phyloP scores from a whole-genome alignment of 192 early-diverging fungal genomes.

The Pilobolus umbonatus region DNA sequence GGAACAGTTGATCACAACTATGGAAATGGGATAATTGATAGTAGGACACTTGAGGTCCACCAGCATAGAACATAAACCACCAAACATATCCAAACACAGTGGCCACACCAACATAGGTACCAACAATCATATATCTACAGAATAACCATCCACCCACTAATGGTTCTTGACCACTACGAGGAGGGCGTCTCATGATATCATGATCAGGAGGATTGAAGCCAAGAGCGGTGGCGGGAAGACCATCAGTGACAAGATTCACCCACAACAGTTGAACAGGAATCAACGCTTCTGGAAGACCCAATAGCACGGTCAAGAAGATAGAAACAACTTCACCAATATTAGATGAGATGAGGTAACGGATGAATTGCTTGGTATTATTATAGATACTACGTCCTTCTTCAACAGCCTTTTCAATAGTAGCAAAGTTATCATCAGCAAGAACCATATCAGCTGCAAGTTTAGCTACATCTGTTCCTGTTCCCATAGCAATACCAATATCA shows the following conservation, averaged over 20 bases:
- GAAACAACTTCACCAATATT: conserved; percentile 99
- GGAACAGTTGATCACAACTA: conserved; percentile 80
- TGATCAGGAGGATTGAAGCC: conserved; percentile 97
- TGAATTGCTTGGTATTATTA: conserved; percentile 99
- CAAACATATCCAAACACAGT: conserved; percentile 97
- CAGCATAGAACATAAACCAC: conserved; percentile 94
- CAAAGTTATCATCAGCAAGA: conserved; percentile 97
- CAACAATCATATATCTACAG: conserved; percentile 90
- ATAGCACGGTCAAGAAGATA: conserved; percentile 94
- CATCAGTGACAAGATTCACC: conserved; percentile 99
- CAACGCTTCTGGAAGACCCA: conserved; percentile 96
- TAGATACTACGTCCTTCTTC: conserved; percentile 97
- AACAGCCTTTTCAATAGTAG: conserved; percentile 95
- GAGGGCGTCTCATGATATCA: conserved; percentile 91
- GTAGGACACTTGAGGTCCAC: conserved; percentile 87
- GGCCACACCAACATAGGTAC: conserved; percentile 87
- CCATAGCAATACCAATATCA: conserved; percentile 99
- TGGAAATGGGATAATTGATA: conserved; percentile 94
- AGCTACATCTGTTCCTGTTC: conserved; percentile 96
- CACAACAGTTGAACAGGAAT: conserved; percentile 97
- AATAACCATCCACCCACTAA: conserved; percentile 94
- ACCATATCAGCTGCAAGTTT: conserved; percentile 99
- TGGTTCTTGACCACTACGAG: conserved; percentile 80
- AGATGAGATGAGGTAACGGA: conserved; percentile 95
- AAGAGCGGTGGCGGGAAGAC: conserved; percentile 94